These are phyloP conservation scores for Eucalyptus sp. DNA, from an alignment of 345 rosid genomes.

Conservation along the genomic window DNA sequence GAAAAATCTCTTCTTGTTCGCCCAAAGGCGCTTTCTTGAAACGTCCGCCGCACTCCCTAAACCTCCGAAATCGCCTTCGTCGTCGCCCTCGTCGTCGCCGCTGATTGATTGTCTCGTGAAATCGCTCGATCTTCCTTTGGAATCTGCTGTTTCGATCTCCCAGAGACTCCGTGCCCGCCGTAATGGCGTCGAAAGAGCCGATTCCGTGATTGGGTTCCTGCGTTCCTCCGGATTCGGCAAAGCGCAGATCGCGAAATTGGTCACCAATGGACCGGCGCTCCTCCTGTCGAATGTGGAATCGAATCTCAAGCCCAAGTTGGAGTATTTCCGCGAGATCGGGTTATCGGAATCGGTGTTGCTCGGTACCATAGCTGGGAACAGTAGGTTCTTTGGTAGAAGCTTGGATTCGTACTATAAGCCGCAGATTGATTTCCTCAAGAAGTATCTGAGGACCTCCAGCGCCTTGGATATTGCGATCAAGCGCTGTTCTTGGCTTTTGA, in stretches of 20 bases:
- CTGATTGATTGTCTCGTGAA: not conserved
- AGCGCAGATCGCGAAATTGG: constrained; percentile 2
- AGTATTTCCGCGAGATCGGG: not conserved
- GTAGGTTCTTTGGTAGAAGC: not conserved
- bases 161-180: not conserved
- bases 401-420: constrained; percentile 2
- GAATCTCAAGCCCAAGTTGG: constrained; percentile 9
- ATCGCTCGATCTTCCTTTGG: constrained; percentile 9
- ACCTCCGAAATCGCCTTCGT: not conserved
- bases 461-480: not conserved
- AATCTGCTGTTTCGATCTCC: constrained; percentile 5
- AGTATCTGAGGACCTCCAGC: not conserved
- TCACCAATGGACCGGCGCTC: not conserved
- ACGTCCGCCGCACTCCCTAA: not conserved
- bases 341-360: constrained; percentile 1
- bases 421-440: not conserved
- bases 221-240: constrained; percentile 1
- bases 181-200: not conserved
- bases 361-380: not conserved
- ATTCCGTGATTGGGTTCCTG: not conserved
- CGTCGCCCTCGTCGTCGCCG: not conserved
- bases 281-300: not conserved
- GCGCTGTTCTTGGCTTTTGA: constrained; percentile 2
- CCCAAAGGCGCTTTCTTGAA: not conserved
- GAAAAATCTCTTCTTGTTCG: not conserved